Conservation (phyloP, 495 filamentous ascomycete species). For the Neurospora hispaniola region DNA sequence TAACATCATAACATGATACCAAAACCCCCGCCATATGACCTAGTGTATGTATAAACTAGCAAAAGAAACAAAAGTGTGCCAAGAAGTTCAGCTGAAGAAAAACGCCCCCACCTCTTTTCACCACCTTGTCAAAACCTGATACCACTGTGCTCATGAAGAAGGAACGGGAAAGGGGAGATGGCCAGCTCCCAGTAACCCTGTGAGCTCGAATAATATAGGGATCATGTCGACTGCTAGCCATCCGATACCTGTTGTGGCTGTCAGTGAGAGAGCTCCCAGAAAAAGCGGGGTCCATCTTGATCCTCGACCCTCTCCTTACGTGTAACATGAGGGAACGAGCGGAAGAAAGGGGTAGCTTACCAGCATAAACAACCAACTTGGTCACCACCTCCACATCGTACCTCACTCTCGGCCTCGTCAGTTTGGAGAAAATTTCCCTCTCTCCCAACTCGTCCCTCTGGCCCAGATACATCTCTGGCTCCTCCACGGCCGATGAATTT, state of each 20-base stretch:
- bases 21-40: not conserved
- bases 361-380: conserved; percentile 89
- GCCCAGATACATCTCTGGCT: conserved; percentile 23
- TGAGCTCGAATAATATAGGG: conserved; percentile 54
- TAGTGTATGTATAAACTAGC: not conserved
- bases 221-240: conserved; percentile 60
- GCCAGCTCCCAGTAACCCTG: conserved; percentile 43
- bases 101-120: not conserved
- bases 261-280: conserved; percentile 1
- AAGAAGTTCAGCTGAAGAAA: not conserved
- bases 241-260: conserved; percentile 49
- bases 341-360: conserved; percentile 30
- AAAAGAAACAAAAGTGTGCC: not conserved
- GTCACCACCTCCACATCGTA: conserved; percentile 98
- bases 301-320: no score
- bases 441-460: conserved; percentile 47
- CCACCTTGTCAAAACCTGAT: not conserved
- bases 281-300: not conserved
- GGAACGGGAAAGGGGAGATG: not conserved
- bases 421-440: conserved; percentile 70
- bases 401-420: conserved; percentile 78
- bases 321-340: not conserved
- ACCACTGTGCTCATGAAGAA: not conserved
- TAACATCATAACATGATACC: not conserved
- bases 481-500: conserved; percentile 4